phyloP scores from a whole-genome alignment of 345 rosid genomes.

The Euphorbia peplus region DNA sequence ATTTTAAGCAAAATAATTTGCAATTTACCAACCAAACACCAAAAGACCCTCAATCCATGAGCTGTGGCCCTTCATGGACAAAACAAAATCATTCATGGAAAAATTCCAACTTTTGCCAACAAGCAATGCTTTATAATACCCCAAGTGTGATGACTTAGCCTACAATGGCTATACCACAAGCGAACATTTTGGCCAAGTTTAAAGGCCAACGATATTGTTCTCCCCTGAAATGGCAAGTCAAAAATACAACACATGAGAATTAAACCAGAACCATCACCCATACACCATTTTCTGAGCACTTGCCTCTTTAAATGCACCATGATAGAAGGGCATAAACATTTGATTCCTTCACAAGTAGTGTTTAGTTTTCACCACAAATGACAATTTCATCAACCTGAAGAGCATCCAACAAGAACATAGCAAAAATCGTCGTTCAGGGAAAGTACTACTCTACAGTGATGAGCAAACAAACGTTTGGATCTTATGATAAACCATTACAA shows the following conservation, averaged over 20 bases:
- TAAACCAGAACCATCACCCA: neutral
- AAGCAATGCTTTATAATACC: no score
- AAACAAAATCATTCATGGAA: no score
- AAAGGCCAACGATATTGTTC: no score
- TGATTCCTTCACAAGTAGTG: neutral
- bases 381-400: neutral
- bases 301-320: no score
- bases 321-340: neutral
- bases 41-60: no score
- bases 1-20: no score
- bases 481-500: constrained; percentile 3
- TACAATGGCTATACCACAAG: no score
- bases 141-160: no score
- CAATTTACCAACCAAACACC: no score
- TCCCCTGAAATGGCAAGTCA: neutral
- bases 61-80: no score
- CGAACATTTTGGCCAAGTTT: no score
- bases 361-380: neutral
- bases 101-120: no score
- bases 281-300: neutral
- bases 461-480: neutral
- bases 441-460: neutral
- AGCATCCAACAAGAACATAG: neutral
- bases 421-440: neutral
- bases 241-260: neutral